These are phyloP conservation scores for Mucor racemosus DNA, from an alignment of 371 early-diverging fungal genomes.

Conservation along the genomic window DNA sequence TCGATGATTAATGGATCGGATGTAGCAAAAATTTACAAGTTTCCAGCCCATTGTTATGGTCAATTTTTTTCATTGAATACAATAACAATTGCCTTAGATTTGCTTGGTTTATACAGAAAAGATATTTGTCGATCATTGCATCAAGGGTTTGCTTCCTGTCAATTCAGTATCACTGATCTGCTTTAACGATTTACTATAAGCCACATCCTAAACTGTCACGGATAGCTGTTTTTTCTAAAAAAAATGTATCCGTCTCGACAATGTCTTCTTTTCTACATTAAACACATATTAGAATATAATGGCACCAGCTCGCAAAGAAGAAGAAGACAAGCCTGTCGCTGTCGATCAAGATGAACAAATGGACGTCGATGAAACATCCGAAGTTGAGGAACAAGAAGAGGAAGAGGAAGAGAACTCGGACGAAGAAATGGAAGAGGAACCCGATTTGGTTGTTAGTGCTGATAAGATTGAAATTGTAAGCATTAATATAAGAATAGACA, in stretches of 20 bases:
- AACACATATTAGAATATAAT: conserved; percentile 5
- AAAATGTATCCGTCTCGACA: neutral
- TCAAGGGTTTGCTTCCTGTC: too few relatives aligned
- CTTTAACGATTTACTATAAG: neutral
- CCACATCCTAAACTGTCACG: conserved; percentile 3
- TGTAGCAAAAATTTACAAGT: too few relatives aligned
- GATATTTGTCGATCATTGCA: too few relatives aligned
- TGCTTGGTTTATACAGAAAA: too few relatives aligned
- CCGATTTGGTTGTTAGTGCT: conserved; percentile 38
- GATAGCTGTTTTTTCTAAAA: neutral
- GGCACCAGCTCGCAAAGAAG: conserved; percentile 29
- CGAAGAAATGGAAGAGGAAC: conserved; percentile 43
- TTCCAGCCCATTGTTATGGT: too few relatives aligned
- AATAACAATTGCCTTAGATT: too few relatives aligned
- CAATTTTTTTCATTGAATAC: too few relatives aligned
- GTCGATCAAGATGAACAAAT: conserved; percentile 24
- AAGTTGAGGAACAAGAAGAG: conserved; percentile 34
- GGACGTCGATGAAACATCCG: conserved; percentile 28
- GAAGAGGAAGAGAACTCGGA: conserved; percentile 36
- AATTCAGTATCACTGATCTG: too few relatives aligned
- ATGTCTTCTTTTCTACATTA: neutral
- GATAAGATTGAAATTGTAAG: conserved; percentile 63
- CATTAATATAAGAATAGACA: neutral
- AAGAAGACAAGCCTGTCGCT: conserved; percentile 13
- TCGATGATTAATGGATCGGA: too few relatives aligned